These are phyloP conservation scores for Bruguiera sexangula DNA, from an alignment of 345 rosid genomes.

Conservation along the genomic window DNA sequence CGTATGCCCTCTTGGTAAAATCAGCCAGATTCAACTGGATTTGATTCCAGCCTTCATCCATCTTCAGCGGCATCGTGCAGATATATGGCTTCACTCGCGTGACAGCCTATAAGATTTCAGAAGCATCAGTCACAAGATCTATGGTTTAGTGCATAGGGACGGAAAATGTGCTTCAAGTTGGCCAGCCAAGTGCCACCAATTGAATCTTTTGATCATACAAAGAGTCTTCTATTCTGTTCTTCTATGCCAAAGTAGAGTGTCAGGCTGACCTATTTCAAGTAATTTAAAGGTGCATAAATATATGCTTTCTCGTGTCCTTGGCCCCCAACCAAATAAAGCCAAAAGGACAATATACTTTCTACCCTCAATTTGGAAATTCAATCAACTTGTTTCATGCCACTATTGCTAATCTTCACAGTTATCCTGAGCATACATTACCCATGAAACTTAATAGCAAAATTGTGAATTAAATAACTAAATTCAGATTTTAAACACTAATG, in stretches of 20 bases:
- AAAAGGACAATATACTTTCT: not conserved
- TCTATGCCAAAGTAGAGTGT: no score
- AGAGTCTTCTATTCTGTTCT: no score
- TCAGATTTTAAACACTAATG: no score
- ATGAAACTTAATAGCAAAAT: no score
- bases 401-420: no score
- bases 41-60: constrained; percentile 99
- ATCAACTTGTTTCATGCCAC: no score
- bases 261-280: no score
- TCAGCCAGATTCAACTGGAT: constrained; percentile 88
- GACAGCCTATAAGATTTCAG: constrained; percentile 49
- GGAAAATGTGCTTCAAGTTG: not conserved
- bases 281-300: no score
- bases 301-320: not conserved
- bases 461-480: no score
- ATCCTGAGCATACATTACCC: no score
- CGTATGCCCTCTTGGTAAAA: constrained; percentile 90
- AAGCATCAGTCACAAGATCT: not conserved
- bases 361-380: no score
- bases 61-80: constrained; percentile 88
- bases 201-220: not conserved
- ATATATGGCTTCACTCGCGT: constrained; percentile 94
- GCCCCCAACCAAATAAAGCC: not conserved
- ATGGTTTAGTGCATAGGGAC: not conserved
- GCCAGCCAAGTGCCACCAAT: not conserved